Base-by-base conservation (phyloP, 345 rosid genomes). In the Aurinia saxatilis region DNA sequence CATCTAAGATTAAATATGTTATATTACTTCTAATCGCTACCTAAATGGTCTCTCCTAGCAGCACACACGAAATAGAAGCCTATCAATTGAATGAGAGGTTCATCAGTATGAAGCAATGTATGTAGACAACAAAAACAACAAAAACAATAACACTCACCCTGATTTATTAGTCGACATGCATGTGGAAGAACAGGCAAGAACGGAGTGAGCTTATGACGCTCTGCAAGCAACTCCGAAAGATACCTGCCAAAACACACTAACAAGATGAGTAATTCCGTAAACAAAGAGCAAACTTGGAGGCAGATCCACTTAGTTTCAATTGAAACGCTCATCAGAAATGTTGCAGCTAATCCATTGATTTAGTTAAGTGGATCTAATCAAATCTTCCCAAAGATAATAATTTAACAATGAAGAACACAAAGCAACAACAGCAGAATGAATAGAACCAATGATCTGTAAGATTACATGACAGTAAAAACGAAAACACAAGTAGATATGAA, bases 161-260 rank as follows among this genome's bases (percentile, higher is more conserved):
- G 96, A 67, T 66, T 87, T 67, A 90, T 68, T 75, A 92, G 71
- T 21, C 88, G 79, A 73, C 65, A 75, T 12, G 75, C 73, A 68
- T 72, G 62, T 34, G 91, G 93, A 21, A 92, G 75, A 63, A 92
- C 88, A 3, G 86, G 81, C 74, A 79, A 12, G 60, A 92, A 89
- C 10, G 92, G 93, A 71, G 38, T 72, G 16, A 92, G 74, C 74
- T 92, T 92, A 60, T 72, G 78, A 38, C 87, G 89, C 82, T 89
- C 97, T 14, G 73, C 93, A 23, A 85, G 66, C 62, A 92, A 75
- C 73, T 85, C 97, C 0, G 82, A 71, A 18, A 92, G 82, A 79
- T 92, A 92, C 69, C 95, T 92, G 83, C 53, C 56, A 65, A 67
- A 30, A 16, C 18, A 13, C n/a, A n/a, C n/a, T n/a, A n/a, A n/a